Base-by-base conservation (phyloP, 441 rosid genomes). In the Macaranga tanarius region DNA sequence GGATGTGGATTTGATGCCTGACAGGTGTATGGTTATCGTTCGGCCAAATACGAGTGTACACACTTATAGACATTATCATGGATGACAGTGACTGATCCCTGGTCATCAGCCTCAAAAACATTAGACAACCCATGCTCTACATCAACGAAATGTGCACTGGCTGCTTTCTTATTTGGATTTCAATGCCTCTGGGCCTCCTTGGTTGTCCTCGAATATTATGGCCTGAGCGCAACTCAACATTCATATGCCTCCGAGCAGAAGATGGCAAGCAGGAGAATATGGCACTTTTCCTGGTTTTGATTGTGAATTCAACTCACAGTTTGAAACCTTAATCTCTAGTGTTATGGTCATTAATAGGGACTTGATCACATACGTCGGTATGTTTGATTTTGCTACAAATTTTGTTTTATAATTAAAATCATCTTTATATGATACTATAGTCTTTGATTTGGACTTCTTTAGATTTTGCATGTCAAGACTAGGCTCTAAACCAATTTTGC, bases 21-120 rank as follows among this genome's bases (percentile, higher is more conserved):
- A 56, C 76, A 51, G 38, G 73, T 76, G 73, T 45, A 23, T 67
- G 75, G 75, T 31, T 63, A 67, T 64, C 63, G 69, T 52, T 69
- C 60, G 16, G 19, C 62, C 12, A 42, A n/a, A 5, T 28, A 58
- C 7, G n/a, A 25, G 13, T 63, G 48, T n/a, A 17, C 58, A 31
- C 38, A 31, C 38, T 5, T 31, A 31, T 31, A 31, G 38, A 31
- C 38, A 31, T 31, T 31, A 31, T 31, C 38, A 31, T 31, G 38
- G 38, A 31, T 31, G 52, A 62, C 7, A 72, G 40, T 12, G 68
- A 34, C 12, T 57, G 20, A 58, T 26, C 38, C 60, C 42, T 64
- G 55, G 13, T 4, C 28, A 26, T 54, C 50, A 70, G 16, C 26
- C 70, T 61, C 59, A 54, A 67, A 61, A 67, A 60, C 40, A 28